Evolutionary conservation across 106 monocot genomes (phyloP).

Genomic region (Triglochin maritima): DNA sequence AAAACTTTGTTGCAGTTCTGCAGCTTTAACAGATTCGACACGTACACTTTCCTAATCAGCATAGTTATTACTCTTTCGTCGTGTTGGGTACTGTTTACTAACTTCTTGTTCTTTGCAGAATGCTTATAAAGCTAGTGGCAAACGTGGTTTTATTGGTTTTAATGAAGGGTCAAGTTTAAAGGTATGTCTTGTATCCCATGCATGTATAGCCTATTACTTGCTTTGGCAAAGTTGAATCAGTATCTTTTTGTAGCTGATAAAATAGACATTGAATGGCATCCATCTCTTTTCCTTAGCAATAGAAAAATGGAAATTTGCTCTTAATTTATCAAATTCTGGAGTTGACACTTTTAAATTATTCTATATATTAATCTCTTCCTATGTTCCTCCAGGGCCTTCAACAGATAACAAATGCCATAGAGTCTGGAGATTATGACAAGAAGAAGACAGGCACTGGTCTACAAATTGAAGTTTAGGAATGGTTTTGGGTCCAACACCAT

Average conservation of each 20-base stretch:
- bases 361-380: not conserved
- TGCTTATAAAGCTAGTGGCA: slow-evolving; percentile 6
- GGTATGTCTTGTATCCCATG: slow-evolving; percentile 1
- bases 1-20: not conserved
- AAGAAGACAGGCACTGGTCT: too few species aligned
- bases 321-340: not conserved
- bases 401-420: slow-evolving; percentile 14
- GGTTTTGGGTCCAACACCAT: too few species aligned
- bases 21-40: not conserved
- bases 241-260: not conserved
- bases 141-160: slow-evolving; percentile 13
- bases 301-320: not conserved
- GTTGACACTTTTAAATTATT: not conserved
- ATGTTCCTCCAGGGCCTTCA: slow-evolving; percentile 13
- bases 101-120: slow-evolving; percentile 8
- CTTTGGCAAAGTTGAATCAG: not conserved
- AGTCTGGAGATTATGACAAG: slow-evolving; percentile 1
- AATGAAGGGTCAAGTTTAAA: slow-evolving; percentile 15
- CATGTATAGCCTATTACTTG: not conserved
- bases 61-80: not conserved
- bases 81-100: not conserved
- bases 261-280: not conserved
- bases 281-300: not conserved
- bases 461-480: too few species aligned
- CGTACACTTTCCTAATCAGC: not conserved